A percentile compares a stretch with the other conserved stretches of the same genome.
Evolutionary conservation across 176 grass and related monocot species (phyloP).

Genomic region (Musa schizocarpa): DNA sequence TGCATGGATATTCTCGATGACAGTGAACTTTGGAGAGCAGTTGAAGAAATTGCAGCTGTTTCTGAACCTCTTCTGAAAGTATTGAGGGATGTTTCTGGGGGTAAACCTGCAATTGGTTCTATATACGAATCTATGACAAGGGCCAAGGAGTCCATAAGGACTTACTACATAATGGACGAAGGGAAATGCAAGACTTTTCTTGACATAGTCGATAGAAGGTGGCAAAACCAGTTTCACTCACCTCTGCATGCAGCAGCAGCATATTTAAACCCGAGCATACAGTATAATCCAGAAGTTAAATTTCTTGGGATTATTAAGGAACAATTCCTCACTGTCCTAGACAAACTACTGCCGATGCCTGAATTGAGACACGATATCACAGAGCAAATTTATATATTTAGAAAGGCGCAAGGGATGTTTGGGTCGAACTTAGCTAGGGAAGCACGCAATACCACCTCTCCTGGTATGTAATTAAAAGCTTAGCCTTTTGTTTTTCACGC

Average conservation of each 20-base stretch:
- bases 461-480: slow-evolving; percentile 37
- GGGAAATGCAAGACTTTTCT: slow-evolving; percentile 83
- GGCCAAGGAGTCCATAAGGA: slow-evolving; percentile 84
- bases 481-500: background rate
- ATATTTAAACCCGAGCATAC: slow-evolving; percentile 86
- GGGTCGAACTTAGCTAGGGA: slow-evolving; percentile 87
- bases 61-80: slow-evolving; percentile 90
- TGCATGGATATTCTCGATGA: slow-evolving; percentile 58
- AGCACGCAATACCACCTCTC: slow-evolving; percentile 67
- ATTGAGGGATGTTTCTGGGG: slow-evolving; percentile 82
- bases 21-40: slow-evolving; percentile 67
- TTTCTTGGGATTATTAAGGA: slow-evolving; percentile 61
- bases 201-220: slow-evolving; percentile 85
- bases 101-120: slow-evolving; percentile 68
- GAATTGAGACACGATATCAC: slow-evolving; percentile 85
- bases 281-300: slow-evolving; percentile 72
- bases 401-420: slow-evolving; percentile 83
- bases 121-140: slow-evolving; percentile 99
- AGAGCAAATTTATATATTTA: slow-evolving; percentile 54
- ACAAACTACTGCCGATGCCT: slow-evolving; percentile 67
- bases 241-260: slow-evolving; percentile 78
- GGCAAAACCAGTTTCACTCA: slow-evolving; percentile 70
- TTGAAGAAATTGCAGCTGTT: slow-evolving; percentile 81
- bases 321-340: slow-evolving; percentile 66
- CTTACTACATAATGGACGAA: slow-evolving; percentile 99